Evolutionary conservation across 1,284 basidiomycete species (phyloP).

Genomic region (Moesziomyces sp.): DNA sequence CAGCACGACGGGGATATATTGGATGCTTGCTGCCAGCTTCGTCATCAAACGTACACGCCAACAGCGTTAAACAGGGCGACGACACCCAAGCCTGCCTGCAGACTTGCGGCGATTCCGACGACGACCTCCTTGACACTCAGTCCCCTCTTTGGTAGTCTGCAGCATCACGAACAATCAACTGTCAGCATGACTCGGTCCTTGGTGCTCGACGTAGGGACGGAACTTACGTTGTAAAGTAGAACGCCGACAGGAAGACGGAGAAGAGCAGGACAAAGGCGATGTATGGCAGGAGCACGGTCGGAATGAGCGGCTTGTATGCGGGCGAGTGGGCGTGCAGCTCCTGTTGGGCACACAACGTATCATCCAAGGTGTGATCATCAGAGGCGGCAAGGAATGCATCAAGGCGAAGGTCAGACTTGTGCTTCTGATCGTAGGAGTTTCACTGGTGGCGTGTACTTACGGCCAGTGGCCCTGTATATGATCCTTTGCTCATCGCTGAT

Average conservation of each 20-base stretch:
- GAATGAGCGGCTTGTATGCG: constrained; percentile 44
- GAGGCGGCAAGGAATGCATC: too few species aligned
- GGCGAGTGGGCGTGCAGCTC: constrained; percentile 31
- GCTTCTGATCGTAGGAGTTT: too few species aligned
- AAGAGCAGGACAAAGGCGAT: constrained; percentile 51
- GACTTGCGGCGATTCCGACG: constrained; percentile 43
- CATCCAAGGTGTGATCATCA: too few species aligned
- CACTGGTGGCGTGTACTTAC: constrained; percentile 7
- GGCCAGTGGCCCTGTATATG: constrained; percentile 25
- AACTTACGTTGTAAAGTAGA: constrained; percentile 63
- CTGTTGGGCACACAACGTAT: constrained; percentile 9
- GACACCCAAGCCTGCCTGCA: constrained; percentile 57
- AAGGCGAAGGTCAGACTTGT: too few species aligned
- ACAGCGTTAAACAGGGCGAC: constrained; percentile 64
- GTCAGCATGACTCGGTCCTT: neutral
- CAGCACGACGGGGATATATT: constrained; percentile 10
- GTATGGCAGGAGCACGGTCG: constrained; percentile 44
- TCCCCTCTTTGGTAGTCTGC: constrained; percentile 48
- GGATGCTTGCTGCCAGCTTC: constrained; percentile 2
- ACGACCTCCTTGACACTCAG: constrained; percentile 38
- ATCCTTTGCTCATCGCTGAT: constrained; percentile 6
- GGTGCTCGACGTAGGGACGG: too few species aligned
- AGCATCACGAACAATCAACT: neutral
- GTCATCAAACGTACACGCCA: constrained; percentile 56
- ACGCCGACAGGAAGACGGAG: constrained; percentile 53